Percentiles rank a stretch among this genome's conserved stretches.
phyloP scores from a whole-genome alignment of 2,329 filamentous ascomycete species.

The Fusarium oxysporum region DNA sequence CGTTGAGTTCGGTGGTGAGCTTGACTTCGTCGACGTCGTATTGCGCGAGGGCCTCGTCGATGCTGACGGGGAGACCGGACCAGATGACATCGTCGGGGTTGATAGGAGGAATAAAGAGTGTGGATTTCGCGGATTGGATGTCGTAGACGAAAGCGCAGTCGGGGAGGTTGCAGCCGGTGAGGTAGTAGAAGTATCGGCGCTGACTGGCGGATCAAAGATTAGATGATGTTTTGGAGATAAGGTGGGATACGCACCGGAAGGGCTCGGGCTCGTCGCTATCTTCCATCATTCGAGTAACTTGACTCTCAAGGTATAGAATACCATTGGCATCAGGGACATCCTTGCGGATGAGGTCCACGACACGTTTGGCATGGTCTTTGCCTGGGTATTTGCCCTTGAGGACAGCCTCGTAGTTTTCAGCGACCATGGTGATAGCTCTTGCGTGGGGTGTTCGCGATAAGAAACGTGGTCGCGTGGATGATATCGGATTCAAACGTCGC shows the following conservation, averaged over 20 bases:
- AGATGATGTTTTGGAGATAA: background rate
- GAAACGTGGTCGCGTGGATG: background rate
- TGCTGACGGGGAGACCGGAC: conserved; percentile 85
- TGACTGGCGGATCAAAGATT: conserved; percentile 65
- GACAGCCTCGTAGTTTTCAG: conserved; percentile 61
- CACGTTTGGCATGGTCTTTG: conserved; percentile 85
- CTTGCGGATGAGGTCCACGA: conserved; percentile 80
- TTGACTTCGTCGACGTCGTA: conserved; percentile 87
- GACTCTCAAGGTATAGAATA: conserved; percentile 88
- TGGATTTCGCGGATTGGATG: conserved; percentile 76
- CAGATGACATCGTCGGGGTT: conserved; percentile 93
- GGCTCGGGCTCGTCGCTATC: conserved; percentile 87
- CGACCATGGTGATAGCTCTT: conserved; percentile 48
- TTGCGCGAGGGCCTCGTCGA: conserved; percentile 77
- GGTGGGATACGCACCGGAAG: conserved; percentile 71
- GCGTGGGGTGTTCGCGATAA: background rate
- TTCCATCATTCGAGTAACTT: conserved; percentile 83
- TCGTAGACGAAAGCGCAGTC: conserved; percentile 88
- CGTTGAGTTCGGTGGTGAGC: conserved; percentile 79
- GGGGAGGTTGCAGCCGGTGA: conserved; percentile 84
- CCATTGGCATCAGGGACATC: conserved; percentile 74
- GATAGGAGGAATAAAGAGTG: conserved; percentile 90
- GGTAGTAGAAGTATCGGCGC: conserved; percentile 93
- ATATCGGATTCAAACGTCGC: background rate
- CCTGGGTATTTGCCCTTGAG: conserved; percentile 79